phyloP scores from a whole-genome alignment of 768 basidiomycete genomes.

The Obba rivulosa region DNA sequence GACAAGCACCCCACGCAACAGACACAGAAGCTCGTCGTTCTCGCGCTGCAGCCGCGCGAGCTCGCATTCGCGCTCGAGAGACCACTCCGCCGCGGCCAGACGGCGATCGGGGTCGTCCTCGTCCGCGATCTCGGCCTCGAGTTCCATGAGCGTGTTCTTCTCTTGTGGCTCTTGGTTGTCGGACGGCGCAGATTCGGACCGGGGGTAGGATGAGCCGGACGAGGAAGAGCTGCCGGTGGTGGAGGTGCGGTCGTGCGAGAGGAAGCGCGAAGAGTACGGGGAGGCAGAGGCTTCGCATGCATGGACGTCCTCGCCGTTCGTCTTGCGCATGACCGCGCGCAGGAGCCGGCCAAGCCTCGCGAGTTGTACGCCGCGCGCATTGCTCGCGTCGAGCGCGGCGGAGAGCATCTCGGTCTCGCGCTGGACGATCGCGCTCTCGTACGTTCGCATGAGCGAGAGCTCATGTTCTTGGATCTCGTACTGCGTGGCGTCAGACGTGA shows the following conservation, averaged over 20 bases:
- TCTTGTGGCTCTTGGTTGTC: neutral
- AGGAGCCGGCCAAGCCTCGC: constrained; percentile 64
- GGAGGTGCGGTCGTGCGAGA: no score
- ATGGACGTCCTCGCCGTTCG: constrained; percentile 56
- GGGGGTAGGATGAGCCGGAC: neutral
- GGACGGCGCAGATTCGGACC: neutral
- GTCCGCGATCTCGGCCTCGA: constrained; percentile 13
- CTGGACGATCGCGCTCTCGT: constrained; percentile 78
- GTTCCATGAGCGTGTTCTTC: constrained; percentile 2
- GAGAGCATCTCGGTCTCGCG: constrained; percentile 65
- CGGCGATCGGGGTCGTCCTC: constrained; percentile 25
- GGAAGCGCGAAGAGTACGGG: neutral
- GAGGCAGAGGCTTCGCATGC: constrained; percentile 12
- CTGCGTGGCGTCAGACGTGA: constrained; percentile 33
- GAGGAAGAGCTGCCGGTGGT: neutral
- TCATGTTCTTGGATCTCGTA: constrained; percentile 92
- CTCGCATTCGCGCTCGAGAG: constrained; percentile 88
- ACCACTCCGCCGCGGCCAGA: constrained; percentile 55
- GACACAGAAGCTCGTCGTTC: constrained; percentile 72
- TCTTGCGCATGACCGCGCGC: constrained; percentile 62
- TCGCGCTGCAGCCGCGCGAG: constrained; percentile 82
- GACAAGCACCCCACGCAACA: constrained; percentile 36
- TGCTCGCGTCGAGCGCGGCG: constrained; percentile 54
- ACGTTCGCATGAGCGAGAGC: constrained; percentile 83
- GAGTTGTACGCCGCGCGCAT: constrained; percentile 62